A percentile compares a stretch with the other conserved stretches of the same genome.
Conservation (phyloP, 2,329 filamentous ascomycete species). For the Pseudogymnoascus sp. region DNA sequence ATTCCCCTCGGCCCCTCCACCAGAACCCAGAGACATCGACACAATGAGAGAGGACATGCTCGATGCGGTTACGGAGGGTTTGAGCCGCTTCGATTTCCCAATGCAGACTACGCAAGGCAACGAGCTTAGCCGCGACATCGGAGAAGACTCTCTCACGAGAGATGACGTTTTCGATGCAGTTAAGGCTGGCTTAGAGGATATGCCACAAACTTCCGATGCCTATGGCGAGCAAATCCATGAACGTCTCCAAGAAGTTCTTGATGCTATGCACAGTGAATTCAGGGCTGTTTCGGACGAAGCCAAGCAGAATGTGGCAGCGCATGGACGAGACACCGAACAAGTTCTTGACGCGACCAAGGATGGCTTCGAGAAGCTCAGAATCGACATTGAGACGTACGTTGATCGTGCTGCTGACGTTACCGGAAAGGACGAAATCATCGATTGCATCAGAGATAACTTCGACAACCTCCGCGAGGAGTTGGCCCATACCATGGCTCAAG, state of each 20-base stretch:
- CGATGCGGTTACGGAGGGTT: constrained; percentile 54
- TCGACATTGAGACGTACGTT: constrained; percentile 74
- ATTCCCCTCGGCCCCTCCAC: constrained; percentile 56
- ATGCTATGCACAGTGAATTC: constrained; percentile 52
- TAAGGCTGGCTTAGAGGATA: constrained; percentile 46
- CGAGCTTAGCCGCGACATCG: constrained; percentile 63
- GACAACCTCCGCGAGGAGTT: constrained; percentile 62
- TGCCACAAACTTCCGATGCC: constrained; percentile 33
- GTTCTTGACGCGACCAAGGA: constrained; percentile 82
- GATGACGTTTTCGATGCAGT: constrained; percentile 51
- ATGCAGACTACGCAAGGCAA: constrained; percentile 15
- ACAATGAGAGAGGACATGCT: constrained; percentile 56
- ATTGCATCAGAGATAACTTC: constrained; percentile 56
- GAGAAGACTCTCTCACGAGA: constrained; percentile 36
- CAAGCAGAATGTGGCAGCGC: constrained; percentile 72
- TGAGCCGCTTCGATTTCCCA: constrained; percentile 43
- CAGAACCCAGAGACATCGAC: constrained; percentile 45
- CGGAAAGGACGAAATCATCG: constrained; percentile 71
- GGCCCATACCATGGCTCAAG: constrained; percentile 48
- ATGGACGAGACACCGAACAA: constrained; percentile 77
- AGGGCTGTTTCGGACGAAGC: constrained; percentile 52
- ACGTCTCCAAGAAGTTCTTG: constrained; percentile 58
- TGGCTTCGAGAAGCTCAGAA: constrained; percentile 71
- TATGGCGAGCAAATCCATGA: constrained; percentile 45
- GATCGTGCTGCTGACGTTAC: constrained; percentile 61